Conservation (phyloP, 2,329 filamentous ascomycete genomes). For the Pseudogymnoascus sp. region DNA sequence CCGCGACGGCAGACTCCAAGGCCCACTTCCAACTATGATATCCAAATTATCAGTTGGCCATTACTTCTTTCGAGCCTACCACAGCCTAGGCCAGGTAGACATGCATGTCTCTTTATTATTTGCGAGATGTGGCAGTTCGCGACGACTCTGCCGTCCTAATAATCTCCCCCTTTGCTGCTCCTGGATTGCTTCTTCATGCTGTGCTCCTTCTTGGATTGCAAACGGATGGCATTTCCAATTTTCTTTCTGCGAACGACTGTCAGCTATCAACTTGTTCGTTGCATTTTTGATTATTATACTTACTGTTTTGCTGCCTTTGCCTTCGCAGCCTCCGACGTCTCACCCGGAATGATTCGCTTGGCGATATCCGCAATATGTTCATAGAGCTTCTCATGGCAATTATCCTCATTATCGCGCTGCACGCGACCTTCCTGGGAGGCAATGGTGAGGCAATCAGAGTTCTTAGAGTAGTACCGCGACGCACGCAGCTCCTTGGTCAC, state of each 20-base stretch:
- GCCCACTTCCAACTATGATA: neutral
- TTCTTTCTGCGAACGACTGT: conserved; percentile 21
- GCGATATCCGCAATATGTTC: conserved; percentile 26
- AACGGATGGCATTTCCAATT: conserved; percentile 23
- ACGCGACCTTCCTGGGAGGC: conserved; percentile 25
- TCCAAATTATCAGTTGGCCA: neutral
- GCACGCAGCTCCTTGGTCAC: conserved; percentile 22
- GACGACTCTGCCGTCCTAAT: neutral
- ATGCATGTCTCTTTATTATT: neutral
- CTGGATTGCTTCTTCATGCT: conserved; percentile 25
- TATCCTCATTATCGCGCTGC: conserved; percentile 24
- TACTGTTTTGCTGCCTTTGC: conserved; percentile 42
- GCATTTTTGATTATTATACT: conserved; percentile 13
- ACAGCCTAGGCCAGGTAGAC: neutral
- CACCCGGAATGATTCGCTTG: conserved; percentile 24
- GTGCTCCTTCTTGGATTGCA: conserved; percentile 29
- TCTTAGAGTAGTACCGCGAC: conserved; percentile 25
- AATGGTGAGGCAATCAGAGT: conserved; percentile 26
- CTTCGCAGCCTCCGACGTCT: conserved; percentile 43
- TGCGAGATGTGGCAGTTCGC: no score
- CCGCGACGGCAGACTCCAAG: neutral
- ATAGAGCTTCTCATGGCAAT: conserved; percentile 23
- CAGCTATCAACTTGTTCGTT: neutral
- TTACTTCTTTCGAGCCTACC: neutral
- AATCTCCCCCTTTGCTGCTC: conserved; percentile 7